Percentiles rank a stretch among this genome's conserved stretches.
Conservation (phyloP, 2,329 filamentous ascomycete genomes). For the Davidsoniella australis region DNA sequence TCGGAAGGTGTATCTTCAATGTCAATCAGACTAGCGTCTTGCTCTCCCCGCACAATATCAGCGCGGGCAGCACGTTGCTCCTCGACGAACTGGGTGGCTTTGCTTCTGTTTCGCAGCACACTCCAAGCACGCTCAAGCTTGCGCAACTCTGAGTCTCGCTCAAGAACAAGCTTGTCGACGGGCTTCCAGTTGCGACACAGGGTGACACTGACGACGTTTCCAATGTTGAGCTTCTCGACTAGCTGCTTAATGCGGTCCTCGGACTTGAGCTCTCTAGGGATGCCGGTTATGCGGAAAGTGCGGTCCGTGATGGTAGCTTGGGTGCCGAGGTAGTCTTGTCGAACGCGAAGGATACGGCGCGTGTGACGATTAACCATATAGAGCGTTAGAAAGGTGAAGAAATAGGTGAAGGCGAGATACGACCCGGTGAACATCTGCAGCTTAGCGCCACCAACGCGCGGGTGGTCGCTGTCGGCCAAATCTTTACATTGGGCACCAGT, state of each 20-base stretch:
- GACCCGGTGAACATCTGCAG: conserved; percentile 57
- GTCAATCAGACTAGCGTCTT: conserved; percentile 6
- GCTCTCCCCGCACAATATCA: neutral
- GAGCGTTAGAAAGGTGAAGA: conserved; percentile 69
- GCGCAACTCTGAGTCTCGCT: conserved; percentile 47
- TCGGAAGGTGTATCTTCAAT: conserved; percentile 3
- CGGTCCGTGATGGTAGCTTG: conserved; percentile 93
- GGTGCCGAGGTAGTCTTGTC: conserved; percentile 81
- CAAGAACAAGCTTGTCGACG: conserved; percentile 55
- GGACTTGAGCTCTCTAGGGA: conserved; percentile 60
- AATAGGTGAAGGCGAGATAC: conserved; percentile 85
- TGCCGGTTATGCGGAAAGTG: conserved; percentile 79
- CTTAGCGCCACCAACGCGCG: conserved; percentile 11
- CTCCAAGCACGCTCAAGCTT: conserved; percentile 75
- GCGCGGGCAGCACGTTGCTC: neutral
- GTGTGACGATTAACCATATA: conserved; percentile 76
- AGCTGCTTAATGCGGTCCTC: conserved; percentile 74
- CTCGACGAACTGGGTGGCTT: conserved; percentile 14
- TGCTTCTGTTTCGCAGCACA: conserved; percentile 44
- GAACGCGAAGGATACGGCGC: conserved; percentile 62
- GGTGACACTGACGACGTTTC: conserved; percentile 73
- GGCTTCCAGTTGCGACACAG: conserved; percentile 76
- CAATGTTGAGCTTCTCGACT: conserved; percentile 75
- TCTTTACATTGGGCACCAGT: conserved; percentile 14
- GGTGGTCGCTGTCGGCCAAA: conserved; percentile 17